These are phyloP conservation scores for Triticum turgidum DNA, from an alignment of 176 grass and related monocot species.

Conservation along the genomic window DNA sequence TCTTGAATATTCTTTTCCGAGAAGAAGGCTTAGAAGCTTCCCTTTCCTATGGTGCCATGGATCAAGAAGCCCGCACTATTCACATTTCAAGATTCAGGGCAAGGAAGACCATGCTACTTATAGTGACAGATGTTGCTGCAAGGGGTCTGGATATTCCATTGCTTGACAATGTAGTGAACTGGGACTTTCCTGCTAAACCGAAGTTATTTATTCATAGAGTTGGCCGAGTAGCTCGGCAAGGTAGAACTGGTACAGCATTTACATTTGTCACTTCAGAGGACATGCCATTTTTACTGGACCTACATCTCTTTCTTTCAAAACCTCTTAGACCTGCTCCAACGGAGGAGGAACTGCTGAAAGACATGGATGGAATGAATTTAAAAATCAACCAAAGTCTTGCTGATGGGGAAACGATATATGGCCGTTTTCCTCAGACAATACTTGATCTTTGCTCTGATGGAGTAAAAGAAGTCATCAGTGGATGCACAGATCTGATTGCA, in stretches of 20 bases:
- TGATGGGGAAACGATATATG: conserved; percentile 77
- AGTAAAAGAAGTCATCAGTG: conserved; percentile 72
- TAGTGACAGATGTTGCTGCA: conserved; percentile 98
- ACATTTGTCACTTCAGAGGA: conserved; percentile 95
- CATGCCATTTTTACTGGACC: conserved; percentile 75
- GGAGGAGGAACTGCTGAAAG: conserved; percentile 83
- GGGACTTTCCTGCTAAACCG: conserved; percentile 93
- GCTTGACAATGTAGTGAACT: conserved; percentile 99
- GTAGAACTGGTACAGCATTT: conserved; percentile 86
- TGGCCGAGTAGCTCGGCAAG: conserved; percentile 76
- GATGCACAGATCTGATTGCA: conserved; percentile 51
- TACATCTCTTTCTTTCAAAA: conserved; percentile 93
- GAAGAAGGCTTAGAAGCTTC: conserved; percentile 83
- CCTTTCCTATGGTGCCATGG: conserved; percentile 93
- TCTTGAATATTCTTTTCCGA: conserved; percentile 84
- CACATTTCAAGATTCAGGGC: conserved; percentile 88
- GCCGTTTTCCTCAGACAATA: conserved; percentile 81
- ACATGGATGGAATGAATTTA: conserved; percentile 55
- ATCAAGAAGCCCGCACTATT: conserved; percentile 90
- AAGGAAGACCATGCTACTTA: conserved; percentile 87
- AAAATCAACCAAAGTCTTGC: conserved; percentile 78
- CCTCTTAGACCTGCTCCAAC: conserved; percentile 83
- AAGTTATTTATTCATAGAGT: conserved; percentile 97
- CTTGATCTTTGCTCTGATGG: conserved; percentile 88
- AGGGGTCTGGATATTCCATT: conserved; percentile 96